Evolutionary conservation across 306 rosid genomes (phyloP), one percentile per base, ranked within the genome.

Genomic region (Cyclanthera cordifolia): DNA sequence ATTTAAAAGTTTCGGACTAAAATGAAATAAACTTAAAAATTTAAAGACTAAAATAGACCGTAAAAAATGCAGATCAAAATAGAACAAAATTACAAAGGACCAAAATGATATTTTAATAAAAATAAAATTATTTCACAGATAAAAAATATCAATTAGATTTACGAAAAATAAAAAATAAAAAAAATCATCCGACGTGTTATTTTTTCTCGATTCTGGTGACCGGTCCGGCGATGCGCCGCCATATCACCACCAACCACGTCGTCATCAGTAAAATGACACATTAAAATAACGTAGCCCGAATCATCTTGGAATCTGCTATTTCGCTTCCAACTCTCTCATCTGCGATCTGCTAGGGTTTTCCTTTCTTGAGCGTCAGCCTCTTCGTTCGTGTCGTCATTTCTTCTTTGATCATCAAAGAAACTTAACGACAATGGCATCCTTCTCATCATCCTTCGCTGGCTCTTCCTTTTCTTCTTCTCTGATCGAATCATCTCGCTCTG

Each of bases 401-500:
- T 74, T 39, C 46, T 48, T 56, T 53, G 45, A 47, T 49, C 52
- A 48, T 23, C 39, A 46, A 30, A 70, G 25, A 17, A 41, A 3
- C 47, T 76, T 20, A 20, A 20, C 81, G 69, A 34, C 79, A 75
- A 93, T 93, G 98, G 95, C 91, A 8, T 37, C 43, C 37, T 81
- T 80, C 51, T 83, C 95, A 21, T 83, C 88, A 24, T 66, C 87
- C 10, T 79, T 89, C 58, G 57, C 23, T 32, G 76, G 98, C 89
- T 93, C 96, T 72, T 59, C 87, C 1, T 13, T 67, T 46, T 24
- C 82, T 37, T 32, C 84, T 77, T 53, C 95, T 30, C 19, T 74
- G 6, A 32, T 79, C 58, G 81, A 84, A 64, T 78, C 84, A 20
- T 67, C 88, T 10, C 80, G 79, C 12, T n/a, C 83, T 41, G 80